Percentiles rank a stretch among this genome's conserved stretches.
phyloP scores from a whole-genome alignment of 2,329 filamentous ascomycete species.

The Cercospora zeina region DNA sequence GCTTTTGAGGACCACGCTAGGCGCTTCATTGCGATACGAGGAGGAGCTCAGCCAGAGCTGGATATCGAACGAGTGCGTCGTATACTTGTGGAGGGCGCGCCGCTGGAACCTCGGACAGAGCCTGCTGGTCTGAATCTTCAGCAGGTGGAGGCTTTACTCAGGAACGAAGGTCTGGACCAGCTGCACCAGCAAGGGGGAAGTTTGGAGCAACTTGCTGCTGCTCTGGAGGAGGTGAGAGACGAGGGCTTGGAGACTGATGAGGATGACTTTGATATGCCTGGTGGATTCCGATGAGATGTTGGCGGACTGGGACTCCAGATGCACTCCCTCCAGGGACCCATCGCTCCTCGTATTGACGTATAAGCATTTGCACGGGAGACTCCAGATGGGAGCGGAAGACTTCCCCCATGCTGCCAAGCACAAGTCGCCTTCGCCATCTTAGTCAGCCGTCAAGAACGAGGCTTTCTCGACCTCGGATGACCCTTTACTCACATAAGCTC shows the following conservation, averaged over 20 bases:
- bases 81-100: background rate
- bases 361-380: too few species aligned
- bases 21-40: conserved; percentile 15
- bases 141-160: background rate
- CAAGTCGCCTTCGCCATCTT: background rate
- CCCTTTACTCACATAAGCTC: background rate
- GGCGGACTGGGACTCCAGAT: background rate
- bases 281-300: background rate
- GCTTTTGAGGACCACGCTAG: conserved; percentile 14
- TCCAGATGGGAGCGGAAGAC: too few species aligned
- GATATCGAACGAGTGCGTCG: conserved; percentile 6
- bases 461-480: background rate
- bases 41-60: conserved; percentile 11
- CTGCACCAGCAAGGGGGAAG: background rate
- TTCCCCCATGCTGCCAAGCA: background rate
- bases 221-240: background rate
- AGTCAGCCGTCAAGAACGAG: background rate
- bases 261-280: conserved; percentile 3
- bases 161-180: background rate
- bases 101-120: background rate
- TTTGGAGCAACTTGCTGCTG: background rate
- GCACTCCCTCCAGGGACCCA: too few species aligned
- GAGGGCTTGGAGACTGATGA: background rate
- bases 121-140: background rate
- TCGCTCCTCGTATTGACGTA: too few species aligned